Percentiles rank a stretch among this genome's conserved stretches.
Evolutionary conservation across 768 basidiomycete genomes (phyloP).

Genomic region (Xanthoconium stramineum): DNA sequence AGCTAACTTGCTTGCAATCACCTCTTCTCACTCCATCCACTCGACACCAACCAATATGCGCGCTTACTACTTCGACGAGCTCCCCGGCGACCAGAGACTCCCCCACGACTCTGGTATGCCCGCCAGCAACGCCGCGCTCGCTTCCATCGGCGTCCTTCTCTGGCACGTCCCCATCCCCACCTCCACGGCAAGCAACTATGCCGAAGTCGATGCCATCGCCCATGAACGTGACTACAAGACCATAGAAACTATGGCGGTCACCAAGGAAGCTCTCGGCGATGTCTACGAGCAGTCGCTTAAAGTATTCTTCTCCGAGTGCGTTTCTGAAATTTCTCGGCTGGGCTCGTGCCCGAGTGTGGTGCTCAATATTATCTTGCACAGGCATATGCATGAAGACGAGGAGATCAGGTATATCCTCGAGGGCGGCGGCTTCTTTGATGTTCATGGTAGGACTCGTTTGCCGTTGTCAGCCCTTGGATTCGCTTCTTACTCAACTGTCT

Average conservation of each 20-base stretch:
- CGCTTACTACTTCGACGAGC: constrained; percentile 70
- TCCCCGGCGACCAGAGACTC: constrained; percentile 76
- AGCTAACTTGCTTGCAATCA: background rate
- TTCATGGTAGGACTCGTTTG: constrained; percentile 59
- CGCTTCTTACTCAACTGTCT: background rate
- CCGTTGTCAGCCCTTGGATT: no score
- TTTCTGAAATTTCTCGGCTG: background rate
- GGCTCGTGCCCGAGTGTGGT: no score
- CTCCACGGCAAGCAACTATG: constrained; percentile 34
- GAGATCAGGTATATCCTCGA: constrained; percentile 87
- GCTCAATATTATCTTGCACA: constrained; percentile 22
- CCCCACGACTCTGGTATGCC: constrained; percentile 69
- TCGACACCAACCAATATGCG: constrained; percentile 44
- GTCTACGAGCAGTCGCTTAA: constrained; percentile 81
- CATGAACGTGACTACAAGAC: constrained; percentile 76
- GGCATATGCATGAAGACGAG: constrained; percentile 95
- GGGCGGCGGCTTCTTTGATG: constrained; percentile 92
- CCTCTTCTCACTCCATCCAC: background rate
- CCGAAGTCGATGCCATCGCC: constrained; percentile 60
- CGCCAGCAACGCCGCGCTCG: constrained; percentile 49
- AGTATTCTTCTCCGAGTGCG: constrained; percentile 80
- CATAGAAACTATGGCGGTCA: constrained; percentile 74
- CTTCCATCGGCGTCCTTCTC: constrained; percentile 58
- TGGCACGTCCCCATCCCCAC: constrained; percentile 64
- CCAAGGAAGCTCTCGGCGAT: constrained; percentile 76